Evolutionary conservation across 441 rosid genomes (phyloP).

Genomic region (Syzygium syzygioides): DNA sequence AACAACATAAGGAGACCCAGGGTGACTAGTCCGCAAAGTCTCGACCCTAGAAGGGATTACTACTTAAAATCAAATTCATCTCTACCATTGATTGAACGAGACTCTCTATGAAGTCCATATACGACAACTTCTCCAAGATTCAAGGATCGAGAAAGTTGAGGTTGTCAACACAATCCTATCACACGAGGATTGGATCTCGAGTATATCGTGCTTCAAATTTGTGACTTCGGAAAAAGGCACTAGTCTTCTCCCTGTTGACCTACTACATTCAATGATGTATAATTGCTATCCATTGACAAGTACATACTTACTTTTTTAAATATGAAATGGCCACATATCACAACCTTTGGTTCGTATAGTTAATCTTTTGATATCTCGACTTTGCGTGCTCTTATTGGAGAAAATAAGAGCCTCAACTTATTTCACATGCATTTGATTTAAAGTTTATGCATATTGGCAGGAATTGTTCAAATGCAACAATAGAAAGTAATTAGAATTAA

Average conservation of each 20-base stretch:
- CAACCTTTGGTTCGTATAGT: not conserved
- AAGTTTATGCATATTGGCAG: not conserved
- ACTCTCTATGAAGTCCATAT: accelerated
- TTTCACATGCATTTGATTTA: not conserved
- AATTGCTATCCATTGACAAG: not conserved
- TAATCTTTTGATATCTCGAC: not conserved
- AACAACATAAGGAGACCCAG: no score
- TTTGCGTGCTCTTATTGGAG: not conserved
- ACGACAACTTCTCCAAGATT: not conserved
- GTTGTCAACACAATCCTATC: not conserved
- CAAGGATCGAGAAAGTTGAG: not conserved
- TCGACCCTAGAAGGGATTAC: not conserved
- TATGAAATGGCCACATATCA: not conserved
- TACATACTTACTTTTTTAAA: not conserved
- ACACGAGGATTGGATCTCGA: not conserved
- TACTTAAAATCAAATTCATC: not conserved
- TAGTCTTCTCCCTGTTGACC: not conserved
- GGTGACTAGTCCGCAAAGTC: not conserved
- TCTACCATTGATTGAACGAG: not conserved
- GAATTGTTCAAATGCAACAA: not conserved
- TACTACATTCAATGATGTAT: not conserved
- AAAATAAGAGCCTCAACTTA: not conserved
- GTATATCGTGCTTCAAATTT: not conserved
- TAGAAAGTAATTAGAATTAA: not conserved
- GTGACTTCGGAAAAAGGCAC: not conserved